Evolutionary conservation across 2,329 filamentous ascomycete species (phyloP), one percentile per base, ranked within the genome.

Genomic region (Stagonosporopsis chrysanthemi): DNA sequence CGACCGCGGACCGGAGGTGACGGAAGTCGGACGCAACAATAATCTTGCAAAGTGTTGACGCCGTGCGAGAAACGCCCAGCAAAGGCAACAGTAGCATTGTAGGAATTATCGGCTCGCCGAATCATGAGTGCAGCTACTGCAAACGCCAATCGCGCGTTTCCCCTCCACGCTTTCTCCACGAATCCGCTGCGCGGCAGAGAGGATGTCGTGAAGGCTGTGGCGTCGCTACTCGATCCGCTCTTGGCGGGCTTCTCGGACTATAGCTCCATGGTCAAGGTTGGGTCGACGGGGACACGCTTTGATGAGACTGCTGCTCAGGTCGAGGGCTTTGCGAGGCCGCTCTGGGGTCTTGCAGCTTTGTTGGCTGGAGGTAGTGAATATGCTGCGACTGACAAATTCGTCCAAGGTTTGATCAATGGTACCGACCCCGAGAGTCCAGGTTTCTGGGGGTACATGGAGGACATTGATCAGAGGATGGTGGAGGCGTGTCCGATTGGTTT

Each of bases 401-500:
- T 91, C 33, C 82, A 89, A 59, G 90, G 90, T 4, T 80, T 93
- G 54, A 85, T 86, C 61, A 82, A 86, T 29, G 90, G 90, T 0
- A 92, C 89, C 0, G 86, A 93, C 65, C 89, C 89, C 0, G 81
- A 86, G 41, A 85, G 79, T 56, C 81, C 84, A 0, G 90, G 92
- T 75, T 93, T 88, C 68, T 94, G 90, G 90, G 90, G 90, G 0
- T 87, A 85, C 53, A 89, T 90, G 62, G 83, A 87, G 63, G 89
- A 92, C 69, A 87, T 88, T 55, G 90, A 93, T 69, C 90, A 93
- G 79, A 81, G 90, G 24, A 93, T 93, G 90, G 90, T 93, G 2
- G 90, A 94, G 73, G 91, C 92, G 83, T 92, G 90, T 70, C 90
- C 90, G 0, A 82, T 93, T 56, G 90, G 90, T 0, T 93, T 87